Percentiles rank a stretch among this genome's conserved stretches.
Evolutionary conservation across 768 basidiomycete genomes (phyloP).

Genomic region (Tulasnella sp.): DNA sequence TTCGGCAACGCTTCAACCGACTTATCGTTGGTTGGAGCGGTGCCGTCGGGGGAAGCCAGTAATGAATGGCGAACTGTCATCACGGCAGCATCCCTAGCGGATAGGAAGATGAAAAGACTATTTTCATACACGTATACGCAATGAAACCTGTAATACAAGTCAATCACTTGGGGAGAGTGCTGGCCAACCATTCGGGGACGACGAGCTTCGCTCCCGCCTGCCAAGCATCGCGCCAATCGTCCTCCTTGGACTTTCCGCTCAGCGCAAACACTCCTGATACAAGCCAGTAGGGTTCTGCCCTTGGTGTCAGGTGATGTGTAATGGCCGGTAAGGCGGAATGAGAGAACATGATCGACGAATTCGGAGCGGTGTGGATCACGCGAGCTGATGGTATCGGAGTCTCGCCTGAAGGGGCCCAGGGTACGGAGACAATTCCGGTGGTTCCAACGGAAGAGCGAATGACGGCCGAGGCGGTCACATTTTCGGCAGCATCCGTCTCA

Average conservation of each 20-base stretch:
- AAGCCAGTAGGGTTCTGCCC: conserved; percentile 40
- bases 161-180: neutral
- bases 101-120: neutral
- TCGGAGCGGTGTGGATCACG: conserved; percentile 54
- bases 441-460: conserved; percentile 50
- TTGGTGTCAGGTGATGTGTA: conserved; percentile 32
- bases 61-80: too few species aligned
- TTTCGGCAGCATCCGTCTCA: conserved; percentile 25
- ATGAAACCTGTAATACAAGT: neutral
- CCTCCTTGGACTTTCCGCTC: neutral
- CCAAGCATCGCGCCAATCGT: neutral
- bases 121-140: neutral
- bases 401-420: neutral
- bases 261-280: conserved; percentile 58
- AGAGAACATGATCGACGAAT: conserved; percentile 57
- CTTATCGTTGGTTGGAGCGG: too few species aligned
- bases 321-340: conserved; percentile 56
- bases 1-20: too few species aligned
- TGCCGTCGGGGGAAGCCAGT: too few species aligned
- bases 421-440: conserved; percentile 46
- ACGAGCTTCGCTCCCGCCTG: neutral
- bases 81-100: too few species aligned
- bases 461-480: conserved; percentile 32
- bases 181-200: neutral
- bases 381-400: conserved; percentile 25